Conservation (phyloP, 768 basidiomycete genomes). For the Boletus barrowsii region DNA sequence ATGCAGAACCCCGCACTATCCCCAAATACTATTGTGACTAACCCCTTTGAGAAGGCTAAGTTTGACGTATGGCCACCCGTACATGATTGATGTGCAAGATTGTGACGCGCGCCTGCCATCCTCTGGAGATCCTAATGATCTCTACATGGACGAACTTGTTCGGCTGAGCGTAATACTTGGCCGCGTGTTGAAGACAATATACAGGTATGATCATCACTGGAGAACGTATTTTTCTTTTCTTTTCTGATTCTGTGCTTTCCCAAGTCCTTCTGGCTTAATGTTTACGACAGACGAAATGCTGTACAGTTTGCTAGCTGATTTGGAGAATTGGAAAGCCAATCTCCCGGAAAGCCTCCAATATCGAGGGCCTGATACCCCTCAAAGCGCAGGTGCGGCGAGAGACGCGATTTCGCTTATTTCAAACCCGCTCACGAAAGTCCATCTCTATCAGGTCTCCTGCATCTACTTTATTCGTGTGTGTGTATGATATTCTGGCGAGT, state of each 20-base stretch:
- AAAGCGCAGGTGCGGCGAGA: constrained; percentile 57
- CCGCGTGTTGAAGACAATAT: constrained; percentile 88
- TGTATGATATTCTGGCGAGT: constrained; percentile 98
- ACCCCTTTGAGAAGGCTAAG: constrained; percentile 57
- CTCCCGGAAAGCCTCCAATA: constrained; percentile 80
- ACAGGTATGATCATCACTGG: constrained; percentile 53
- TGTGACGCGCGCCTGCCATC: constrained; percentile 94
- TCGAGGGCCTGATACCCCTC: constrained; percentile 63
- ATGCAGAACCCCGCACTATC: constrained; percentile 23
- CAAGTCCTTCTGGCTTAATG: constrained; percentile 82
- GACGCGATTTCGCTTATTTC: not conserved
- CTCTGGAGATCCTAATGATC: constrained; percentile 72
- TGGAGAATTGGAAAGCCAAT: constrained; percentile 73
- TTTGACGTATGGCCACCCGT: constrained; percentile 87
- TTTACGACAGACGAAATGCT: constrained; percentile 82
- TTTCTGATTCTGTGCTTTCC: constrained; percentile 5
- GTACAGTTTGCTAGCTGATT: constrained; percentile 56
- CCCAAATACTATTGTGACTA: not conserved
- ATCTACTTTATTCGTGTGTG: constrained; percentile 84
- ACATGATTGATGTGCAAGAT: constrained; percentile 95
- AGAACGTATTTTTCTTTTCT: not conserved
- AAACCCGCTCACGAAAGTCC: constrained; percentile 1
- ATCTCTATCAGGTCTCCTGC: constrained; percentile 65
- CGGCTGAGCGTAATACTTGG: constrained; percentile 90
- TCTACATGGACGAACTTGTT: constrained; percentile 89